A percentile compares a stretch with the other conserved stretches of the same genome.
Evolutionary conservation across 2,329 filamentous ascomycete genomes (phyloP).

Genomic region (Thermothelomyces thermophilus): DNA sequence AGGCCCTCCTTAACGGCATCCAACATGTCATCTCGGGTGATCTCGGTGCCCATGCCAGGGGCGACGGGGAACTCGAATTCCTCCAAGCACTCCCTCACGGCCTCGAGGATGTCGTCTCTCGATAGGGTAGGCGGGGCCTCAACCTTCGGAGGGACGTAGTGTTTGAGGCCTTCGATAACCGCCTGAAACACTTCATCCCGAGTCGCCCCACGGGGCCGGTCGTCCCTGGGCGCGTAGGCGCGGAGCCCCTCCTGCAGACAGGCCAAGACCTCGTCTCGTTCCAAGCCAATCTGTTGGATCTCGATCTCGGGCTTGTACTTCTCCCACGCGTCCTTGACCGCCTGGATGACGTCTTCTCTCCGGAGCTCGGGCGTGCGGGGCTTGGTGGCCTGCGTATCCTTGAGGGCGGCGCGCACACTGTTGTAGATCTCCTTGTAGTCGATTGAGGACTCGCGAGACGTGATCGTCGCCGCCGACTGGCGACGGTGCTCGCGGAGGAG

Average conservation of each 20-base stretch:
- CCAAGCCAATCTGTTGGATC: constrained; percentile 81
- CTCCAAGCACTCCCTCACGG: constrained; percentile 79
- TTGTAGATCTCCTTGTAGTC: constrained; percentile 84
- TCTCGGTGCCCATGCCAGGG: constrained; percentile 45
- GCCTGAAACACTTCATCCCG: constrained; percentile 81
- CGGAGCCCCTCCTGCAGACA: constrained; percentile 82
- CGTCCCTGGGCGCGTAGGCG: constrained; percentile 57
- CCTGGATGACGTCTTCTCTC: constrained; percentile 77
- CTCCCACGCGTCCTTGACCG: constrained; percentile 87
- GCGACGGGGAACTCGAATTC: constrained; percentile 71
- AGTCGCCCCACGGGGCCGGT: constrained; percentile 54
- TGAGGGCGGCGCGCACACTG: constrained; percentile 68
- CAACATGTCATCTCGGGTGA: constrained; percentile 57
- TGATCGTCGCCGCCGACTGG: constrained; percentile 57
- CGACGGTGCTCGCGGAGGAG: constrained; percentile 70
- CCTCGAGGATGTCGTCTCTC: constrained; percentile 74
- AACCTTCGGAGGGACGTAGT: constrained; percentile 68
- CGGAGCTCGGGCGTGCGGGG: constrained; percentile 48
- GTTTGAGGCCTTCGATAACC: constrained; percentile 77
- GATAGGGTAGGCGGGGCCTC: constrained; percentile 64
- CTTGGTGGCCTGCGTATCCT: constrained; percentile 50
- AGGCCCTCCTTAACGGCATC: constrained; percentile 58
- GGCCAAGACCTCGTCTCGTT: constrained; percentile 81
- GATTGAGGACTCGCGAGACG: constrained; percentile 53
- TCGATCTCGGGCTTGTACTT: constrained; percentile 91